Percentiles rank a stretch among this genome's conserved stretches.
These are phyloP conservation scores for Colletotrichum sojae DNA, from an alignment of 2,329 filamentous ascomycete species.

Conservation along the genomic window DNA sequence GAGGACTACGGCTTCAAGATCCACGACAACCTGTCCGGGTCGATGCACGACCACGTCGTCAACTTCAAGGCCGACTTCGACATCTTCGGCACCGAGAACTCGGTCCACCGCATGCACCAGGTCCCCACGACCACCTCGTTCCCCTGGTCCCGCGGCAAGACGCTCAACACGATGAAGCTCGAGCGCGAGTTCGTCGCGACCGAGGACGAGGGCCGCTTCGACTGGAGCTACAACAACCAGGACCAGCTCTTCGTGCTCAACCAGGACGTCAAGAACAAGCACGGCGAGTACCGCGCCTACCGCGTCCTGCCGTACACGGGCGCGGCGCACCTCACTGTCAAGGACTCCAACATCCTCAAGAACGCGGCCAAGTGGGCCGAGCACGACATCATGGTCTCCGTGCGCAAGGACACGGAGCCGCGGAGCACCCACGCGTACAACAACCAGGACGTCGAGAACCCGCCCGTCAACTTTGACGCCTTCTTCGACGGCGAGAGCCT, in stretches of 20 bases:
- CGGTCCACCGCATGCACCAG: conserved; percentile 54
- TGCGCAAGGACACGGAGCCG: conserved; percentile 67
- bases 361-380: conserved; percentile 64
- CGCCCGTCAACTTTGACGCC: conserved; percentile 64
- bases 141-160: conserved; percentile 63
- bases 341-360: conserved; percentile 61
- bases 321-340: conserved; percentile 61
- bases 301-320: conserved; percentile 58
- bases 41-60: conserved; percentile 70
- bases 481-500: conserved; percentile 60
- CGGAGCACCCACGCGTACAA: conserved; percentile 61
- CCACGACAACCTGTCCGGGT: conserved; percentile 61
- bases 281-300: conserved; percentile 67
- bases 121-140: conserved; percentile 54
- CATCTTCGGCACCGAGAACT: conserved; percentile 63
- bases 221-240: conserved; percentile 63
- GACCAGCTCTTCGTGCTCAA: conserved; percentile 67
- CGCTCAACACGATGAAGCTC: conserved; percentile 67
- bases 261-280: conserved; percentile 61
- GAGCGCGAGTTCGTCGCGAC: conserved; percentile 56
- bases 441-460: conserved; percentile 59
- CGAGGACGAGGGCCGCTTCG: conserved; percentile 60
- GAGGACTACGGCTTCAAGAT: conserved; percentile 65
- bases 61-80: conserved; percentile 70
- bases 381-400: conserved; percentile 65